Base-by-base conservation (phyloP, 805 yeast genomes). In the Candida xiaguanensis region DNA sequence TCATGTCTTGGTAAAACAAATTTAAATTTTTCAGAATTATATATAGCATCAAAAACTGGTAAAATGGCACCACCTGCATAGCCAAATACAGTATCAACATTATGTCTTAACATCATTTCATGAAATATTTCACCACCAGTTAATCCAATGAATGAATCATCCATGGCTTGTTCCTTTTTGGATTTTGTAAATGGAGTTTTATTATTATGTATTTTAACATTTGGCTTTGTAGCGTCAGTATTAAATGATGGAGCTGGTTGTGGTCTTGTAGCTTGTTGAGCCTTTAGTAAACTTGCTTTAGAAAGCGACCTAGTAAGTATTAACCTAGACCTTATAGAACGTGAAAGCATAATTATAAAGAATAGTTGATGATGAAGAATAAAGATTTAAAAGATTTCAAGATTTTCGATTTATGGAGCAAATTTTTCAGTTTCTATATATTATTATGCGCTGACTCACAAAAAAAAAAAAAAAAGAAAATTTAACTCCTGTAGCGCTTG, bases 101-200 rank as follows among this genome's bases (percentile, higher is more conserved):
- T 78, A 61, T 93, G 96, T 61, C 97, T 80, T 46, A 80, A 73
- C 98, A 93, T 93, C 98, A 93, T 93, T 65, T 91, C 98, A 63
- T 91, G 97, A 72, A 93, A 93, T 46, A 93, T 90, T 67, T 93
- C 93, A 52, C 99, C 99, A 48, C 99, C 99, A n/a, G 96, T 83
- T 52, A 89, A 75, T 13, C 99, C 99, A 40, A 93, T 89, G 55
- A 91, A 81, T 4, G 96, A 85, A 54, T 84, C 90, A 55, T 85
- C 95, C 82, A 82, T 76, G 41, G 58, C 36, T 17, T 50, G 40
- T 30, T 44, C 49, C 15, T 42, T 26, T 29, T 45, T 49, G n/a
- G 43, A 31, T 3, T 11, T 22, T 13, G 19, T n/a, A 13, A 30
- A 22, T n/a, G 33, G 29, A 13, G 28, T 24, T 8, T 23, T 26